A percentile compares a stretch with the other conserved stretches of the same genome.
Evolutionary conservation across 257 asterid species (phyloP).

Genomic region (Fraxinus anomala): DNA sequence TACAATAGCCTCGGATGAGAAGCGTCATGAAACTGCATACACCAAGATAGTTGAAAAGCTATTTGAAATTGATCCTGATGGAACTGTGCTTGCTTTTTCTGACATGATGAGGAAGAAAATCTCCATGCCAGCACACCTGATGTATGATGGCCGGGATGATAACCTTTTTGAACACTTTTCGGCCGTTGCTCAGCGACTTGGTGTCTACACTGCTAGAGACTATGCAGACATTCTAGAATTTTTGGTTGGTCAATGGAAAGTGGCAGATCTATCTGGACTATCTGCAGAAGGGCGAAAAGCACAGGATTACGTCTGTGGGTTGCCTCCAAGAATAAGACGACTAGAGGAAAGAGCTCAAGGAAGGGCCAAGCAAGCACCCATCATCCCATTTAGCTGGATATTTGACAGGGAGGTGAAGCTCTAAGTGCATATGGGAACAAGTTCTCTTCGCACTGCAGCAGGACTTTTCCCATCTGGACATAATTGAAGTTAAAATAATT

Average conservation of each 20-base stretch:
- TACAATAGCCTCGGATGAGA: slow-evolving; percentile 27
- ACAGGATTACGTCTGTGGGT: slow-evolving; percentile 24
- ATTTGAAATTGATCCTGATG: slow-evolving; percentile 28
- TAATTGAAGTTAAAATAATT: too few species aligned
- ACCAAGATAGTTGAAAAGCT: slow-evolving; percentile 26
- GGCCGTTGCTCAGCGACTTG: slow-evolving; percentile 25
- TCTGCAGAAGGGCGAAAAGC: slow-evolving; percentile 26
- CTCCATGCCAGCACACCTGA: slow-evolving; percentile 28
- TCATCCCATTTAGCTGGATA: slow-evolving; percentile 1
- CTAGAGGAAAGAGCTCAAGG: neutral
- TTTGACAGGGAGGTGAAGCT: neutral
- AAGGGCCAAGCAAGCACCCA: neutral
- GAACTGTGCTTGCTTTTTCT: slow-evolving; percentile 20
- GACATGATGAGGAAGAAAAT: slow-evolving; percentile 31
- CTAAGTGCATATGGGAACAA: neutral
- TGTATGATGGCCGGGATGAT: slow-evolving; percentile 25
- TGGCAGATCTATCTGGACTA: slow-evolving; percentile 17
- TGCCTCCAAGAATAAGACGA: slow-evolving; percentile 26
- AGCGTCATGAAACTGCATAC: slow-evolving; percentile 30
- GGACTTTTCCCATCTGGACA: too few species aligned
- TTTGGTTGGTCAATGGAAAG: slow-evolving; percentile 28
- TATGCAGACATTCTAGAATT: slow-evolving; percentile 24
- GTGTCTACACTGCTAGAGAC: slow-evolving; percentile 25
- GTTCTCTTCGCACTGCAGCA: too few species aligned
- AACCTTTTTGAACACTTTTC: slow-evolving; percentile 25